Base-by-base conservation (phyloP, 2,329 filamentous ascomycete species). In the Tolypocladium paradoxum region DNA sequence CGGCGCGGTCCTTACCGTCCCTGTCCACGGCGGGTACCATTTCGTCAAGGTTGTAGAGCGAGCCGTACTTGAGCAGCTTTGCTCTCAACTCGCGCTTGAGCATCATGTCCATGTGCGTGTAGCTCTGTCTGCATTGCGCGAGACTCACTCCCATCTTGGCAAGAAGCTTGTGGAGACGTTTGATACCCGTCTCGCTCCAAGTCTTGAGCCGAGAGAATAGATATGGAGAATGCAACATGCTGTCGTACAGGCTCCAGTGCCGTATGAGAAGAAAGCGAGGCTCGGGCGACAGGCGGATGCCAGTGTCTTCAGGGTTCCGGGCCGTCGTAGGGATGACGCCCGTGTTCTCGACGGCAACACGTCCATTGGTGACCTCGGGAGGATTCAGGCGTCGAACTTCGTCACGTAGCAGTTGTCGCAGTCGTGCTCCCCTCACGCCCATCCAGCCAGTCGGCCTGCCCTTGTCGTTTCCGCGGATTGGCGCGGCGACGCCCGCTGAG, bases 51-150 rank as follows among this genome's bases (percentile, higher is more conserved):
- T 95, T 93, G 68, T 97, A 99, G 56, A 95, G 78, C 1, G 90
- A 90, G 0, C 91, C 91, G 65, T 96, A 97, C 62, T 92, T 92
- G 22, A 96, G 77, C 2, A 99, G 77, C 55, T 95, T 89, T 48
- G 88, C 82, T 43, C 92, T 84, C 33, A 97, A 73, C 33, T 89
- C 88, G 6, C 89, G 85, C 71, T 97, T 99, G 35, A 99, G 75
- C 69, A 95, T 85, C 84, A 96, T 95, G 70, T 97, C 92, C 91
- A 99, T 97, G 68, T 99, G 93, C 0, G 90, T 90, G 66, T 97
- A 99, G 65, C 84, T 92, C 69, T 97, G 93, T 62, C 90, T 91
- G 71, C 91, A 96, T 71, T 99, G 92, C 6, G 86, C 87, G 37
- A 97, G 75, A 64, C 89, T 95, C 53, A 99, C 88, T 34, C 93